Evolutionary conservation across 2,329 filamentous ascomycete species (phyloP).

Genomic region (Ascochyta lentis): DNA sequence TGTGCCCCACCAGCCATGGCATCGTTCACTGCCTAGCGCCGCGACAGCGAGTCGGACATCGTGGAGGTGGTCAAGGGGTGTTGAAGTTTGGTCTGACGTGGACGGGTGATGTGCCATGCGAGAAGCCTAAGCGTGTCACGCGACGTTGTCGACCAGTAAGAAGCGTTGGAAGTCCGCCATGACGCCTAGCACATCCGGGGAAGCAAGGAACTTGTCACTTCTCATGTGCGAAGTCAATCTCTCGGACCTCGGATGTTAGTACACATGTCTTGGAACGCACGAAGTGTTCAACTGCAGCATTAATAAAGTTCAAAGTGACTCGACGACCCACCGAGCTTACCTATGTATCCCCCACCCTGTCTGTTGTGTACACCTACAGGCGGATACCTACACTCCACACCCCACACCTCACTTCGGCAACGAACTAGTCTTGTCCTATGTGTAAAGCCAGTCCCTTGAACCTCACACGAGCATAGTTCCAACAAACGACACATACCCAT

Average conservation of each 20-base stretch:
- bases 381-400: too few relatives aligned
- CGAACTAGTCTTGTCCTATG: too few relatives aligned
- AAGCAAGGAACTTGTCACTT: constrained; percentile 2
- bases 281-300: too few relatives aligned
- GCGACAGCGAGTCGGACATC: constrained; percentile 13
- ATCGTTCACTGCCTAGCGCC: constrained; percentile 12
- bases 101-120: constrained; percentile 12
- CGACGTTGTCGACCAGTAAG: constrained; percentile 8
- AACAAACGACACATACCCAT: too few relatives aligned
- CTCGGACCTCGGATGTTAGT: constrained; percentile 3
- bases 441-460: too few relatives aligned
- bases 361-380: too few relatives aligned
- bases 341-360: too few relatives aligned
- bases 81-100: constrained; percentile 18
- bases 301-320: too few relatives aligned
- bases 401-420: too few relatives aligned
- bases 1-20: constrained; percentile 14
- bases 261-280: too few relatives aligned
- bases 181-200: constrained; percentile 13
- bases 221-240: neutral
- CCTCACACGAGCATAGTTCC: too few relatives aligned
- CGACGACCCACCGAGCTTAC: too few relatives aligned
- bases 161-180: constrained; percentile 17
- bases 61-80: constrained; percentile 12
- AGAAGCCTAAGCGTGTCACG: constrained; percentile 13